Base-by-base conservation (phyloP, 768 basidiomycete species). In the Leucosporidium creatinivorum region DNA sequence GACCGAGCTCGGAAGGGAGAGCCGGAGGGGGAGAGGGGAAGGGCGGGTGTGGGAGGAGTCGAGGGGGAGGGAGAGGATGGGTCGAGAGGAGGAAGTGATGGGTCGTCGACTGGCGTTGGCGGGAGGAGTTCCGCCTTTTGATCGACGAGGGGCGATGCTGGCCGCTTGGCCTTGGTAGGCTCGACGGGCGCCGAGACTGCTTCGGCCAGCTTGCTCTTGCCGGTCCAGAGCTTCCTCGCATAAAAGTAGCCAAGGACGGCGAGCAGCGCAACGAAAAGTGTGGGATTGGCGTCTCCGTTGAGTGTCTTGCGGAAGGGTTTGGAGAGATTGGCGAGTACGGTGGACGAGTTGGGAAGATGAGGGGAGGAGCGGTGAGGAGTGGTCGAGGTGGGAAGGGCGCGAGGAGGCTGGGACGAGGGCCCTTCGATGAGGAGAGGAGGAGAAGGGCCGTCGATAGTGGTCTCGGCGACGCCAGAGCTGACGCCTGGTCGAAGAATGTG, bases 341-440 rank as follows among this genome's bases (percentile, higher is more conserved):
- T 51, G 17, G 56, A 58, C 25, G 18, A 26, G 26, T 50, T 31
- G 4, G 63, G 50, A 19, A 19, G 18, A 33, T 30, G 62, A 17
- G 58, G 26, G 17, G 57, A 56, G 17, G 70, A 30, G 49, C 26
- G 47, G 50, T 4, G 62, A 47, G 0, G 63, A 49, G 17, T 74
- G 66, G 57, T 68, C 67, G 25, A 69, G 59, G 31, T 68, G 65
- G 0, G 64, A 61, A 10, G 49, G 55, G 44, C 63, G 56, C 19
- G 65, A 54, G 44, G 58, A 3, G 30, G 61, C 28, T 26, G 48
- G 51, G 66, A 47, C 30, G 61, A 57, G 10, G 50, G 64, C 3
- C 67, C 62, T 28, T 68, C 70, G 50, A 72, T 61, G 19, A 9
- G 67, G 62, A 30, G 67, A 47, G 1, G 62, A 5, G 64, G 39